A percentile compares a stretch with the other conserved stretches of the same genome.
These are phyloP conservation scores for Hyaloperonospora brassicae DNA, from an alignment of 352 stramenopile species.

Conservation along the genomic window DNA sequence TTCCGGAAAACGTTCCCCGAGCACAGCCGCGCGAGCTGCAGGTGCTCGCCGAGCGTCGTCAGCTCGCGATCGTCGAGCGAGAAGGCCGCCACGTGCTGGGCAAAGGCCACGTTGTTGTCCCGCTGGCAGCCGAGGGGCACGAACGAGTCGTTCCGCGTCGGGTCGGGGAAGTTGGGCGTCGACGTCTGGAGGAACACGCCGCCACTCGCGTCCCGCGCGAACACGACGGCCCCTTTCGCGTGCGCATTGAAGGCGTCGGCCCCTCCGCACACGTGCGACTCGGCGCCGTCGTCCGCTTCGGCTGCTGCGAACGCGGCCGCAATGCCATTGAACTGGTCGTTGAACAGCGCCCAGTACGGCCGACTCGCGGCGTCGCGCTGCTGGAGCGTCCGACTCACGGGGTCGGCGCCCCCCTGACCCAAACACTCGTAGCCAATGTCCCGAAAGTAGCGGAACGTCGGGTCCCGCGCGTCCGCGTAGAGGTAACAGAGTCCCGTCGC, in stretches of 20 bases:
- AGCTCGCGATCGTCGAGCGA: constrained; percentile 44
- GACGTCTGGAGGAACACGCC: constrained; percentile 73
- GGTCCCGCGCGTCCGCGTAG: constrained; percentile 53
- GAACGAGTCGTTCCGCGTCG: constrained; percentile 36
- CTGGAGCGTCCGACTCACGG: constrained; percentile 61
- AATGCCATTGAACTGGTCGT: constrained; percentile 72
- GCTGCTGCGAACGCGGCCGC: constrained; percentile 25
- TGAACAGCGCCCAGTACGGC: constrained; percentile 68
- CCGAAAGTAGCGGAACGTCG: constrained; percentile 55
- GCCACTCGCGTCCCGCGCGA: constrained; percentile 28
- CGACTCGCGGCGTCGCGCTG: constrained; percentile 24
- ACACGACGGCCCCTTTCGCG: constrained; percentile 60
- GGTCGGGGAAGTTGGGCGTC: constrained; percentile 71
- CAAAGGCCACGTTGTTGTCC: constrained; percentile 74
- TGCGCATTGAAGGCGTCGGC: constrained; percentile 58
- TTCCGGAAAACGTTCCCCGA: constrained; percentile 58
- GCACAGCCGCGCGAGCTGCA: constrained; percentile 58
- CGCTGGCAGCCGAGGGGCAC: constrained; percentile 59
- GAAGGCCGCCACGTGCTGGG: constrained; percentile 61
- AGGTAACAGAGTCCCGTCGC: constrained; percentile 67
- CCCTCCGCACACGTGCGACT: constrained; percentile 38
- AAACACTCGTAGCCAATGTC: constrained; percentile 66
- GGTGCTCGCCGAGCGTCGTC: constrained; percentile 29
- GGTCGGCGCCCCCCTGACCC: constrained; percentile 66
- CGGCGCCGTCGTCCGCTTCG: background rate